Conservation (phyloP, 2,329 filamentous ascomycete genomes). For the Fusarium luffae region DNA sequence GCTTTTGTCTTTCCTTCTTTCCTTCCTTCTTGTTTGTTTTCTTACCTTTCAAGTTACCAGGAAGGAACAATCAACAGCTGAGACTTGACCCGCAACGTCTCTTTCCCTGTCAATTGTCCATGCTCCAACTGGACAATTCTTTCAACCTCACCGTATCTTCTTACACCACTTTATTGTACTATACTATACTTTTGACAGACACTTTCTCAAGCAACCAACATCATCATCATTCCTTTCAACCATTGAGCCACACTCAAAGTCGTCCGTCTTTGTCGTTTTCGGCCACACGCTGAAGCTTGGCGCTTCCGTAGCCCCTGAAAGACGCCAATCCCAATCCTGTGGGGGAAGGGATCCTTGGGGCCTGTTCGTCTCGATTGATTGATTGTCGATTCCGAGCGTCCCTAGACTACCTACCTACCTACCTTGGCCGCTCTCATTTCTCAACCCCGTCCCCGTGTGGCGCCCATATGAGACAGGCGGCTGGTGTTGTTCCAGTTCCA, state of each 20-base stretch:
- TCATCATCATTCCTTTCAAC: slow-evolving; percentile 18
- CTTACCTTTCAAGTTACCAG: slow-evolving; percentile 1
- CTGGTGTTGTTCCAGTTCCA: slow-evolving; percentile 38
- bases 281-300: slow-evolving; percentile 41
- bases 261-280: slow-evolving; percentile 32
- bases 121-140: slow-evolving; percentile 2
- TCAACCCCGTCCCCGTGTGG: slow-evolving; percentile 43
- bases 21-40: slow-evolving; percentile 14
- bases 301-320: slow-evolving; percentile 42
- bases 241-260: slow-evolving; percentile 22
- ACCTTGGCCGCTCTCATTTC: slow-evolving; percentile 37
- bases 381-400: slow-evolving; percentile 2
- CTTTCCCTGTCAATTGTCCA: slow-evolving; percentile 15
- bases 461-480: slow-evolving; percentile 46
- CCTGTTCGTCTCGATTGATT: slow-evolving; percentile 5
- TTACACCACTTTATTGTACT: not conserved
- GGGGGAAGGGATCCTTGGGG: slow-evolving; percentile 46
- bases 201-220: slow-evolving; percentile 2
- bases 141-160: slow-evolving; percentile 25
- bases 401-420: not conserved
- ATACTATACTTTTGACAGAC: not conserved
- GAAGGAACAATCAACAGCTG: slow-evolving; percentile 7
- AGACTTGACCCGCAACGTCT: slow-evolving; percentile 8
- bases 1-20: slow-evolving; percentile 1
- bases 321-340: slow-evolving; percentile 43